Conservation (phyloP, 2,329 filamentous ascomycete species). For the Aspergillus fumigatiaffinis region DNA sequence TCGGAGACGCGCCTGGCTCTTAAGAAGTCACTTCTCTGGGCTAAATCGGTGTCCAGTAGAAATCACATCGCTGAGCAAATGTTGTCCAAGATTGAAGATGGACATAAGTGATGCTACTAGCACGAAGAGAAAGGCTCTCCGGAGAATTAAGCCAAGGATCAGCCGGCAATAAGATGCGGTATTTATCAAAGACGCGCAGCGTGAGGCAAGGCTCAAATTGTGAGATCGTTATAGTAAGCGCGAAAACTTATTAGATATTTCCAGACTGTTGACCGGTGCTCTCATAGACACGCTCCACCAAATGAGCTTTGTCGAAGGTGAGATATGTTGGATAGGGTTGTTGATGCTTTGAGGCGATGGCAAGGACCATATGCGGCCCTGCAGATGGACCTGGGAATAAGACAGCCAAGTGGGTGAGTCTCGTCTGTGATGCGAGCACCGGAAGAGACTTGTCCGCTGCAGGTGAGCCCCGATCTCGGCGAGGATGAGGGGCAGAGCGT, state of each 20-base stretch:
- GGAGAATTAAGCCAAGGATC: not conserved
- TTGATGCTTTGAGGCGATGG: not conserved
- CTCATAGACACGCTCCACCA: not conserved
- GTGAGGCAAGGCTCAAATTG: not conserved
- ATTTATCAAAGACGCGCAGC: not conserved
- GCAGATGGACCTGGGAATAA: not conserved
- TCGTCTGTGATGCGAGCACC: not conserved
- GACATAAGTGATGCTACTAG: not conserved
- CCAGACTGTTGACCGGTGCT: not conserved
- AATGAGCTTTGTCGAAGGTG: not conserved
- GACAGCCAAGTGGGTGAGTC: not conserved
- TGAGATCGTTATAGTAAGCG: not conserved
- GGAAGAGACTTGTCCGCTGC: not conserved
- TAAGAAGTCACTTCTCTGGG: not conserved
- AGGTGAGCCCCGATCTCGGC: not conserved
- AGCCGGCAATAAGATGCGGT: not conserved
- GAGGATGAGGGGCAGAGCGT: not conserved
- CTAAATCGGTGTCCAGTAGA: not conserved
- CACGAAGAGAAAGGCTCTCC: not conserved
- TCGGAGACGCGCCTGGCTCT: not conserved
- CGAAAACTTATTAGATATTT: not conserved
- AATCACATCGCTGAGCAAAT: not conserved
- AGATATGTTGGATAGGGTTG: not conserved
- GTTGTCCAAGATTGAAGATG: not conserved
- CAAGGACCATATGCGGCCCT: not conserved